Percentiles rank a stretch among this genome's conserved stretches.
These are phyloP conservation scores for Claviceps capensis DNA, from an alignment of 2,329 filamentous ascomycete species.

Conservation along the genomic window DNA sequence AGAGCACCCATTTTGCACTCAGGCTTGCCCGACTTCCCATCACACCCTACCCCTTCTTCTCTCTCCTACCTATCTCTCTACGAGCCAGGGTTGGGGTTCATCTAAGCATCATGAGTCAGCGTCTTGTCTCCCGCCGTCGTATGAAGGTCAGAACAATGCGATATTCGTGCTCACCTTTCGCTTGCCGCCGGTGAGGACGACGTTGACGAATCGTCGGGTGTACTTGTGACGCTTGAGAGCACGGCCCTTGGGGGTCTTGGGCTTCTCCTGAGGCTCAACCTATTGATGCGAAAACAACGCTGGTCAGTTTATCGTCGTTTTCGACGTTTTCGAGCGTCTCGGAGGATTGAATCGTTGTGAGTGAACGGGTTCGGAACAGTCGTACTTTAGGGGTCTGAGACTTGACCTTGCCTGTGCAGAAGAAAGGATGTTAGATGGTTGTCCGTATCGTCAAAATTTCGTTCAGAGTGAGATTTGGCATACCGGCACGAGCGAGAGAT, in stretches of 20 bases:
- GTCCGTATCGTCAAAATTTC: not conserved
- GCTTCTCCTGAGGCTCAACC: conserved; percentile 88
- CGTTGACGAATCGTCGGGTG: conserved; percentile 96
- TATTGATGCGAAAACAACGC: conserved; percentile 19
- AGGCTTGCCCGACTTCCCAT: conserved; percentile 10
- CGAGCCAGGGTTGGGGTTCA: conserved; percentile 75
- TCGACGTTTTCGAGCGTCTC: not conserved
- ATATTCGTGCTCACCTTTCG: conserved; percentile 57
- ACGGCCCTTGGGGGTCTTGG: conserved; percentile 92
- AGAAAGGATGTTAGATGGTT: conserved; percentile 14
- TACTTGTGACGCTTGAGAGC: conserved; percentile 95
- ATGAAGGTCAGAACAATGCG: not conserved
- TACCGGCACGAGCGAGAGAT: conserved; percentile 75
- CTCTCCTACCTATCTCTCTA: conserved; percentile 28
- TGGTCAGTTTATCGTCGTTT: conserved; percentile 19
- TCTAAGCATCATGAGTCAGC: conserved; percentile 33
- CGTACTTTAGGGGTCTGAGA: conserved; percentile 84
- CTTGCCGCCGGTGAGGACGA: conserved; percentile 95
- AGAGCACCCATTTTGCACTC: not conserved
- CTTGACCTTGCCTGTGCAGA: conserved; percentile 91
- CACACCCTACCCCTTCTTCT: conserved; percentile 13
- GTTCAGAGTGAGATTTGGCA: conserved; percentile 7
- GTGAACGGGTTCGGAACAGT: conserved; percentile 5
- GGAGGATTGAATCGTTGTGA: not conserved
- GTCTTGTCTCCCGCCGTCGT: not conserved